Base-by-base conservation (phyloP, 164 flowering plant species). In the Umbilicus rupestris region DNA sequence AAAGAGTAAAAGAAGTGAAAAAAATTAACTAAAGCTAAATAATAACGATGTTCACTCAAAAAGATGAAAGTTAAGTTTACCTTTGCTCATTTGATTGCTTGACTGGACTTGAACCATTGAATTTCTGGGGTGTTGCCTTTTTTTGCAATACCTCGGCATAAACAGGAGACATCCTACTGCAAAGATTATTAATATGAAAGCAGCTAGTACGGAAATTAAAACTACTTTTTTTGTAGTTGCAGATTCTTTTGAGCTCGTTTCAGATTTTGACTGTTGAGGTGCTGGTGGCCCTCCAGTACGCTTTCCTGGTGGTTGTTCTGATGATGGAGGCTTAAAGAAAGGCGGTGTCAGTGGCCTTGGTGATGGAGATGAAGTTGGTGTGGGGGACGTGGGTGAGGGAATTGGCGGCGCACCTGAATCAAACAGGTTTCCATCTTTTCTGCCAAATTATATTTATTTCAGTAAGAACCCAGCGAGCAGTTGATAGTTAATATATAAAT, bases 371-470 rank as follows among this genome's bases (percentile, higher is more conserved):
- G 59, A 47, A 7, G 68, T 24, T 37, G 44, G 44, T 10, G 44
- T 41, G 12, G 82, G 75, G 14, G 82, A 69, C 58, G 77, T 0
- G 3, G 84, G 75, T 16, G 90, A 49, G 69, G 79, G 69, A 24
- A 50, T 35, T 35, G 87, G 83, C 57, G 88, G 69, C 68, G 67
- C 62, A 59, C 79, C 74, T 24, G 81, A 66, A 72, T 88, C 87
- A 69, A 89, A 89, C 24, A 77, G 94, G 67, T 94, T 94, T 45
- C 97, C 97, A 75, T 82, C 89, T 59, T 74, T 83, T 74, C 97
- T 94, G 92, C 83, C 83, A 7, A 41, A 28, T 11, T 57, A 57
- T 69, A n/a, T 45, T n/a, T 68, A 67, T 35, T 64, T 73, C 55
- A 69, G 68, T 19, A 66, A 39, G n/a, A 1, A 15, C 47, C 24